Conservation (phyloP, 352 stramenopile species). For the Phytophthora litchii region DNA sequence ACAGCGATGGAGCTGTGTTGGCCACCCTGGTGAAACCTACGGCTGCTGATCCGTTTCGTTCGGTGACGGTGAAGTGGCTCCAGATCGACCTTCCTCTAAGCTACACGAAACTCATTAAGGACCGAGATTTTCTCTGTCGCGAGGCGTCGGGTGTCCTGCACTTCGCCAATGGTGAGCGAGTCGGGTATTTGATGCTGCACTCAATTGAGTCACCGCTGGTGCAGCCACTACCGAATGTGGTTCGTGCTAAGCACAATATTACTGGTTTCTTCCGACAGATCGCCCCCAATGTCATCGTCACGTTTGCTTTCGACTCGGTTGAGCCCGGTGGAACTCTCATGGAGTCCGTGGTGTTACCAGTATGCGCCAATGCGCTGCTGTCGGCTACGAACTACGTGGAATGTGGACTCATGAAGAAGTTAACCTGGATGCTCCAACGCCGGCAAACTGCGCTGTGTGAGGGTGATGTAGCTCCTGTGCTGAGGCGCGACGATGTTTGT, state of each 20-base stretch:
- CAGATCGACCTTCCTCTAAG: conserved; percentile 23
- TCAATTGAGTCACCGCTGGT: conserved; percentile 55
- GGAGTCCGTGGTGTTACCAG: conserved; percentile 31
- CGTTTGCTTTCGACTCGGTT: conserved; percentile 41
- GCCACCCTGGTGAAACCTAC: conserved; percentile 16
- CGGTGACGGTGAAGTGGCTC: conserved; percentile 29
- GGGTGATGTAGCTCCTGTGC: neutral
- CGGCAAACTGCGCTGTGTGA: conserved; percentile 10
- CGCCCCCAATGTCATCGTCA: conserved; percentile 42
- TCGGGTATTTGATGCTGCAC: conserved; percentile 70
- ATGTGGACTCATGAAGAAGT: conserved; percentile 61
- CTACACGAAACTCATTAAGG: conserved; percentile 19
- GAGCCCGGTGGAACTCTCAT: conserved; percentile 33
- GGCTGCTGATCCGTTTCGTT: conserved; percentile 13
- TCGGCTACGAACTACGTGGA: conserved; percentile 43
- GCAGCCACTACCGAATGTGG: conserved; percentile 28
- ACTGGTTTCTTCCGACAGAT: conserved; percentile 52
- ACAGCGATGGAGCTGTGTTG: conserved; percentile 33
- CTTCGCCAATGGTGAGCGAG: conserved; percentile 21
- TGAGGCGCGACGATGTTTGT: conserved; percentile 16
- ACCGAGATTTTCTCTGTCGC: conserved; percentile 27
- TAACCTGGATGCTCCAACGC: conserved; percentile 45
- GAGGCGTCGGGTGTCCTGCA: conserved; percentile 24
- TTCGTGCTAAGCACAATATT: conserved; percentile 44
- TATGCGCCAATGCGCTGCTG: conserved; percentile 39